Conservation (phyloP, 2,329 filamentous ascomycete genomes). For the Capronia epimyces region DNA sequence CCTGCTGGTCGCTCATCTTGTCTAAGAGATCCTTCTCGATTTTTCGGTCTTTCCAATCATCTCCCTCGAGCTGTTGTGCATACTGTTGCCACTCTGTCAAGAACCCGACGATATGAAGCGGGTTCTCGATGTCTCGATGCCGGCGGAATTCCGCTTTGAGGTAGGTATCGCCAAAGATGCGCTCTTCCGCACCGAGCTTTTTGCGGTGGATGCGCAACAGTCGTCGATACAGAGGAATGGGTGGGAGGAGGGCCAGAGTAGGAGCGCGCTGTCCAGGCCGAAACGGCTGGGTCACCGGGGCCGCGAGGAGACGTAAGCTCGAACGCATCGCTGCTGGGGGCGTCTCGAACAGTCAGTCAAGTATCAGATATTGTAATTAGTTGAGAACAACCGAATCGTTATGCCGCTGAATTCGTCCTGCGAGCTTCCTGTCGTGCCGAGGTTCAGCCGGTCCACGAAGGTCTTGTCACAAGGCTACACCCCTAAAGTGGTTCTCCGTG, state of each 20-base stretch:
- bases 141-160: constrained; percentile 87
- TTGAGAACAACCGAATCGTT: too few relatives aligned
- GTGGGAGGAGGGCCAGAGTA: constrained; percentile 69
- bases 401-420: not conserved
- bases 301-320: constrained; percentile 18
- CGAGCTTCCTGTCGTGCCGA: not conserved
- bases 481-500: not conserved
- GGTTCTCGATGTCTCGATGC: constrained; percentile 79
- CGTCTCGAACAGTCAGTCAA: too few relatives aligned
- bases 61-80: constrained; percentile 84
- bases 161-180: constrained; percentile 84
- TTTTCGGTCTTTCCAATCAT: constrained; percentile 76
- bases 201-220: constrained; percentile 81
- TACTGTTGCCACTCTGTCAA: constrained; percentile 95
- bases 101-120: constrained; percentile 89
- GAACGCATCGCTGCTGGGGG: constrained; percentile 23
- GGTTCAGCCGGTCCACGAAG: not conserved
- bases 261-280: constrained; percentile 29
- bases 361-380: too few relatives aligned
- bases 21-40: constrained; percentile 67
- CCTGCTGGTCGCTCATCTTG: constrained; percentile 94
- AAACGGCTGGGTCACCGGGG: constrained; percentile 19
- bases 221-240: constrained; percentile 82
- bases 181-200: constrained; percentile 65
- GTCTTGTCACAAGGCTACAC: not conserved